Base-by-base conservation (phyloP, 805 yeast genomes). In the Yarrowia osloensis region DNA sequence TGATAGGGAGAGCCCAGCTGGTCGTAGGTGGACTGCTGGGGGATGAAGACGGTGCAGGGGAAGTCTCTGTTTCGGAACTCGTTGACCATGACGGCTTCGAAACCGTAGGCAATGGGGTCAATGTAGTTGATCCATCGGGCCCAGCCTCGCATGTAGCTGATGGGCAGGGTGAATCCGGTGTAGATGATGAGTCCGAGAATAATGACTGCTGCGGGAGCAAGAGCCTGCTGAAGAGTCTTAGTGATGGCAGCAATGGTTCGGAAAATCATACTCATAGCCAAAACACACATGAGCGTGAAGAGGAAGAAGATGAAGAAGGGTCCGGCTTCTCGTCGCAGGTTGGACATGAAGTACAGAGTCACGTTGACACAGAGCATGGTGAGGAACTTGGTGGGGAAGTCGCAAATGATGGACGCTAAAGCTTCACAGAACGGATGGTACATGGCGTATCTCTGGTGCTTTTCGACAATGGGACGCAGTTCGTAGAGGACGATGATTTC, bases 391-490 rank as follows among this genome's bases (percentile, higher is more conserved):
- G 80, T 73, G 4, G 89, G 89, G 39, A 86, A 70, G 71, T 87
- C 88, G 9, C 88, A 80, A n/a, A 86, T 69, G 67, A 87, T 80
- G 2, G 87, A 83, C 0, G 89, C 87, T 49, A 87, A 71, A 0
- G 90, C 88, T 71, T 87, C 88, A 5, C 90, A 87, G 65, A 85
- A 78, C 13, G 89, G 88, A 69, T 82, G 86, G 70, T 86, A 86
- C 44, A 86, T 73, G 1, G 87, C 85, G 70, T 81, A 86, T 29
- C 81, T 80, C 70, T 82, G 82, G 69, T 86, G 90, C 72, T 86
- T 86, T 70, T 84, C 86, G 42, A 85, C 83, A 68, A 86, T 81
- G 21, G 85, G 82, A 72, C 89, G 81, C 35, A 81, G 80, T 68
- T 79, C 83, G 69, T 75, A 83, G 33, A 79, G 73, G 28, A 78